A percentile compares a stretch with the other conserved stretches of the same genome.
phyloP scores from a whole-genome alignment of 306 rosid genomes.

The Acmispon strigosus region DNA sequence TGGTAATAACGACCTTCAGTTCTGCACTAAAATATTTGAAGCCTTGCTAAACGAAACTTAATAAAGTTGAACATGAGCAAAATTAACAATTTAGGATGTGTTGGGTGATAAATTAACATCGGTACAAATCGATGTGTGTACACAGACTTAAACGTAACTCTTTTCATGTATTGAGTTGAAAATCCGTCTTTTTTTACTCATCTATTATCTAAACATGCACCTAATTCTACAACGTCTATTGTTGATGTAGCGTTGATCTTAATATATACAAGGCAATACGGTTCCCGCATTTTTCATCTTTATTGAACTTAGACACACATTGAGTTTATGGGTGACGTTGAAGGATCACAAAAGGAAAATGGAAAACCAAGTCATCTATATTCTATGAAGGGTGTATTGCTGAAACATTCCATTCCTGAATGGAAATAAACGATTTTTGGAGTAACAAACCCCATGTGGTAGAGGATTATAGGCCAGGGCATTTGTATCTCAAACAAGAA shows the following conservation, averaged over 20 bases:
- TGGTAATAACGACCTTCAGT: background rate
- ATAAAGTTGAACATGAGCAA: background rate
- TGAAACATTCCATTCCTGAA: constrained; percentile 18
- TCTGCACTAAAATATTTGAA: background rate
- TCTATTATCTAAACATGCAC: background rate
- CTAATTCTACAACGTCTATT: too few relatives aligned
- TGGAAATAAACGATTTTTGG: constrained; percentile 3
- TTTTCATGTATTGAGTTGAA: too few relatives aligned
- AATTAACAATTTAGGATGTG: background rate
- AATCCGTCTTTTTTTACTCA: too few relatives aligned
- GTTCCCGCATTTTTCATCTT: constrained; percentile 22
- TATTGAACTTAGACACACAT: constrained; percentile 13
- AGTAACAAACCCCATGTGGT: constrained; percentile 22
- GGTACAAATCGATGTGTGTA: too few relatives aligned
- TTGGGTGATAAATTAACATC: too few relatives aligned
- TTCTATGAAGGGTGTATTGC: constrained; percentile 24
- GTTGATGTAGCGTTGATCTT: constrained; percentile 18
- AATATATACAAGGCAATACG: constrained; percentile 21
- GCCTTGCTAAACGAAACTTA: background rate
- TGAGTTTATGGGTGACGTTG: constrained; percentile 18
- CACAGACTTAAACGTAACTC: too few relatives aligned
- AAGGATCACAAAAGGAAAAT: constrained; percentile 11
- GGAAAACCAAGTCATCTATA: constrained; percentile 23
- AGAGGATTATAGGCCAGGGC: constrained; percentile 22
- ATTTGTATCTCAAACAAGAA: constrained; percentile 22